These are phyloP conservation scores for Zostera marina DNA, from an alignment of 116 monocot genomes.

Conservation along the genomic window DNA sequence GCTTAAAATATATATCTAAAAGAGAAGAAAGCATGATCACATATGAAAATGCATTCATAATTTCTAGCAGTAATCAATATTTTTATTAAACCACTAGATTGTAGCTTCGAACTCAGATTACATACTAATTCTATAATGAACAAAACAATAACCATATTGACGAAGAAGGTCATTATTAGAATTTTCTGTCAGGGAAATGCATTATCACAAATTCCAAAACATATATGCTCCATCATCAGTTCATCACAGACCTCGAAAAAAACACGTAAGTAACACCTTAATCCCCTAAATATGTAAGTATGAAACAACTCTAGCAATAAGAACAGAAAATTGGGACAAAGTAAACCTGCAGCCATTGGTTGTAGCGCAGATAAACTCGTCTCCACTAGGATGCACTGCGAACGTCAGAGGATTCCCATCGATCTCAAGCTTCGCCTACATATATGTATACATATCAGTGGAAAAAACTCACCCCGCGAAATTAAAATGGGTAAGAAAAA, in stretches of 20 bases:
- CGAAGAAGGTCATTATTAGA: too few species aligned
- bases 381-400: constrained; percentile 81
- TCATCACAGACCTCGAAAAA: neutral
- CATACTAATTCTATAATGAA: too few species aligned
- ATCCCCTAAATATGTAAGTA: neutral
- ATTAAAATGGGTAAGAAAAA: neutral
- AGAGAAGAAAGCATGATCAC: neutral
- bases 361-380: constrained; percentile 71
- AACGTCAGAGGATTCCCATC: constrained; percentile 43
- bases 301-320: neutral
- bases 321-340: neutral
- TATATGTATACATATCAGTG: neutral
- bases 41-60: too few species aligned
- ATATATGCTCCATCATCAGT: neutral
- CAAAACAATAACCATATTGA: too few species aligned
- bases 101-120: too few species aligned
- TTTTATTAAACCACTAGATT: too few species aligned
- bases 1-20: neutral
- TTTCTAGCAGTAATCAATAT: too few species aligned
- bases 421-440: constrained; percentile 37
- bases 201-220: too few species aligned
- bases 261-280: neutral
- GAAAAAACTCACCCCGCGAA: neutral
- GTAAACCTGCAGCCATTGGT: constrained; percentile 55
- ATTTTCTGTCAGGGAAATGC: too few species aligned